Evolutionary conservation across 2,329 filamentous ascomycete species (phyloP).

Genomic region (Coniella vitis): DNA sequence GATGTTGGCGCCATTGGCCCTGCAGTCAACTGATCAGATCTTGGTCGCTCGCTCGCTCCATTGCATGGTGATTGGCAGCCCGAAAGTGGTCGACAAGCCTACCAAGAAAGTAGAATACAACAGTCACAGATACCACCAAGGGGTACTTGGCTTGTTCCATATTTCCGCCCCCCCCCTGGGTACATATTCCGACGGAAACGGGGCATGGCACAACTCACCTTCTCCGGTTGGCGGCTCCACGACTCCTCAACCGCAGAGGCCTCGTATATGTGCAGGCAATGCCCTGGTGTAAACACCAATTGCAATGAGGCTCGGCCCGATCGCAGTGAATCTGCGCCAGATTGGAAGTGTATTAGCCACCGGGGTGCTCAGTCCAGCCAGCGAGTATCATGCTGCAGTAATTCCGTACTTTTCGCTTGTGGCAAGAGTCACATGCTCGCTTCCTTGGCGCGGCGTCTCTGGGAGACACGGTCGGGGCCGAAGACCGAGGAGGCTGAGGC

Average conservation of each 20-base stretch:
- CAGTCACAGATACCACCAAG: not conserved
- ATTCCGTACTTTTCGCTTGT: conserved; percentile 37
- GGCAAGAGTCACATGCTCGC: conserved; percentile 42
- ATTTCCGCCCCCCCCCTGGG: too few relatives aligned
- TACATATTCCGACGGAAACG: too few relatives aligned
- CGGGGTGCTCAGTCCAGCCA: not conserved
- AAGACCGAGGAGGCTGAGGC: too few relatives aligned
- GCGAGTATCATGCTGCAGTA: not conserved
- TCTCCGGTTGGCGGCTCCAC: not conserved
- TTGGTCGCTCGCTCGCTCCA: not conserved
- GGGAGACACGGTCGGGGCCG: not conserved
- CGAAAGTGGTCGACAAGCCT: too few relatives aligned
- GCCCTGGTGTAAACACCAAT: conserved; percentile 44
- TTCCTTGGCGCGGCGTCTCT: conserved; percentile 14
- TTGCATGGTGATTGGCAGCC: not conserved
- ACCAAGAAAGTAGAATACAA: too few relatives aligned
- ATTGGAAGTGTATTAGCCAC: not conserved
- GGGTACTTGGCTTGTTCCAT: too few relatives aligned
- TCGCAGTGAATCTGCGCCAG: conserved; percentile 42
- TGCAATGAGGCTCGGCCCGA: conserved; percentile 34
- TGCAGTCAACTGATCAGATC: not conserved
- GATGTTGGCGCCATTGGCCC: not conserved
- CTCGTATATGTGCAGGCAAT: conserved; percentile 39
- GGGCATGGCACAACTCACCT: too few relatives aligned
- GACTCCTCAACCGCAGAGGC: conserved; percentile 8